These are phyloP conservation scores for Spencermartinsiella ligniputridi DNA, from an alignment of 1,139 yeast genomes.

Conservation along the genomic window DNA sequence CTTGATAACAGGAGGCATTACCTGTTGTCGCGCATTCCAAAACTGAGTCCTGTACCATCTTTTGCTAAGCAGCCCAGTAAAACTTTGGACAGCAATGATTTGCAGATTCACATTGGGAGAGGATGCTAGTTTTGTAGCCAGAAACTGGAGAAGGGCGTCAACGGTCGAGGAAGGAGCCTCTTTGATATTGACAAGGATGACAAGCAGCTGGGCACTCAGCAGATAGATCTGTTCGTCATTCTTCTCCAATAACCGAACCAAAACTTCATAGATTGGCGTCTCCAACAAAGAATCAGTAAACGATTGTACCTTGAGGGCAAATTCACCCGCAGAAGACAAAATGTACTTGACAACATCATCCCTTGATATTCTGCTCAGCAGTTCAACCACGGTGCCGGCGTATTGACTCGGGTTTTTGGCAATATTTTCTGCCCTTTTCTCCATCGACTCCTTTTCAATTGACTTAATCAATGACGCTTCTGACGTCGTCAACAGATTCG, in stretches of 20 bases:
- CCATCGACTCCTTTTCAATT: slow-evolving; percentile 48
- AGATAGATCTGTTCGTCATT: slow-evolving; percentile 37
- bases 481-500: slow-evolving; percentile 59
- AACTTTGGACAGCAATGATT: slow-evolving; percentile 63
- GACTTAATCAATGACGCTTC: slow-evolving; percentile 65
- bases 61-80: slow-evolving; percentile 56
- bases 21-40: slow-evolving; percentile 39
- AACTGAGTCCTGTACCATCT: slow-evolving; percentile 56
- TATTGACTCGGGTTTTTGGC: slow-evolving; percentile 46
- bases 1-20: slow-evolving; percentile 17
- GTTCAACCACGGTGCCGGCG: slow-evolving; percentile 52
- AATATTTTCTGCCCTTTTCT: slow-evolving; percentile 31
- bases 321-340: slow-evolving; percentile 64
- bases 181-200: slow-evolving; percentile 29
- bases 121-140: slow-evolving; percentile 44
- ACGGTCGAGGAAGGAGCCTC: slow-evolving; percentile 30
- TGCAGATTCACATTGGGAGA: slow-evolving; percentile 50
- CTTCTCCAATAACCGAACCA: slow-evolving; percentile 45
- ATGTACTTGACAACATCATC: slow-evolving; percentile 75
- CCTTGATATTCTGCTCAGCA: slow-evolving; percentile 50
- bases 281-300: slow-evolving; percentile 44
- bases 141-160: slow-evolving; percentile 41
- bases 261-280: slow-evolving; percentile 48
- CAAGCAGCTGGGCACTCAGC: slow-evolving; percentile 33
- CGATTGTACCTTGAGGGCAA: slow-evolving; percentile 43